These are phyloP conservation scores for Ganoderma lucidum DNA, from an alignment of 1,284 basidiomycete species.

Conservation along the genomic window DNA sequence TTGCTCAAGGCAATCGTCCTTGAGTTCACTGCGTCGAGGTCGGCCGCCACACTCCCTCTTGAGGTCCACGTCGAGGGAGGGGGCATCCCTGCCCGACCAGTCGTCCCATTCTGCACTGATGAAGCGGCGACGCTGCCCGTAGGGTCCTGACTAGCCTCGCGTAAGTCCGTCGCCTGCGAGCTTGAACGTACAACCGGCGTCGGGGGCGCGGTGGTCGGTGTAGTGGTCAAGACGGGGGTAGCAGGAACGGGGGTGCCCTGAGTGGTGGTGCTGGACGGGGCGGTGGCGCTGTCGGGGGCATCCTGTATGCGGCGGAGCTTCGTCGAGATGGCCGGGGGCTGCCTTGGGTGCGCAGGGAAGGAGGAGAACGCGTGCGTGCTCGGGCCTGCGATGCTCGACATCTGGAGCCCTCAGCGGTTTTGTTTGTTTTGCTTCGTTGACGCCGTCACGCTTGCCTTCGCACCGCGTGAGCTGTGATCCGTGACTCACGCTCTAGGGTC, in stretches of 20 bases:
- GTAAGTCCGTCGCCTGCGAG: conserved; percentile 23
- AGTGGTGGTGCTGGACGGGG: conserved; percentile 21
- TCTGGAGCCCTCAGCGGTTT: conserved; percentile 45
- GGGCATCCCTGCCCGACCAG: neutral
- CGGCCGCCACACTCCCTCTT: conserved; percentile 26
- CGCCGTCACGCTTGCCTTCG: conserved; percentile 40
- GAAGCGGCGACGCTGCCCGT: conserved; percentile 12
- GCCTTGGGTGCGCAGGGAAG: conserved; percentile 29
- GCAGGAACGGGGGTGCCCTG: conserved; percentile 18
- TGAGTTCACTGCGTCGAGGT: conserved; percentile 37
- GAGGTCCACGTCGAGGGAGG: conserved; percentile 10
- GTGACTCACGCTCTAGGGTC: conserved; percentile 11
- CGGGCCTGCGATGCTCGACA: conserved; percentile 57
- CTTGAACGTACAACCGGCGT: conserved; percentile 27
- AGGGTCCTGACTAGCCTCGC: conserved; percentile 24
- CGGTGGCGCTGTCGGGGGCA: conserved; percentile 22
- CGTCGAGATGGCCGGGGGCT: conserved; percentile 28
- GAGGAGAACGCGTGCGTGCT: conserved; percentile 44
- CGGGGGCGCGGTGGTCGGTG: conserved; percentile 28
- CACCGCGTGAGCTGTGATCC: conserved; percentile 43
- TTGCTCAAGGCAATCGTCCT: conserved; percentile 37
- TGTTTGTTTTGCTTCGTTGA: conserved; percentile 62
- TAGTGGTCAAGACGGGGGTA: conserved; percentile 16
- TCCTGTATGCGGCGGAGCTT: conserved; percentile 28
- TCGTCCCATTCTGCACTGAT: conserved; percentile 7